Conservation (phyloP, 176 grass and related monocot genomes). For the Areca catechu region DNA sequence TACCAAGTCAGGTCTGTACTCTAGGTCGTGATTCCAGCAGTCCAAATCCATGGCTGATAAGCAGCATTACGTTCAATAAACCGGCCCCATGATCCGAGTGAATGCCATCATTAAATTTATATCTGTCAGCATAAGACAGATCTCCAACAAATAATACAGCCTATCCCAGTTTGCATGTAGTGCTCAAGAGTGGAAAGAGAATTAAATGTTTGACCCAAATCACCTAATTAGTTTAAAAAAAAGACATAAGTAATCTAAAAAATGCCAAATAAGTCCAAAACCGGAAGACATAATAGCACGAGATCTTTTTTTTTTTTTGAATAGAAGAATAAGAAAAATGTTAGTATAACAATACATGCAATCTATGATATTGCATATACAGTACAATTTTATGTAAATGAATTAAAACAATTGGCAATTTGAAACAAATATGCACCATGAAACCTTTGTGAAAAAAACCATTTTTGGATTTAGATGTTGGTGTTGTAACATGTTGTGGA, state of each 20-base stretch:
- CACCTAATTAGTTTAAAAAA: constrained; percentile 30
- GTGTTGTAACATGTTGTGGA: too few species aligned
- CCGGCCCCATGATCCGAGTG: constrained; percentile 87
- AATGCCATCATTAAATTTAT: constrained; percentile 72
- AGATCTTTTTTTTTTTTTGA: too few species aligned
- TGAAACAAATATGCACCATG: too few species aligned
- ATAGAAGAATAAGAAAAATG: too few species aligned
- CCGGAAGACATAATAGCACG: too few species aligned
- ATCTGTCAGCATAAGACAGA: constrained; percentile 88
- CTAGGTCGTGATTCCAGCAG: constrained; percentile 91
- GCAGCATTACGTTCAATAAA: constrained; percentile 69
- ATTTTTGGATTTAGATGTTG: too few species aligned
- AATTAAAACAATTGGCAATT: too few species aligned
- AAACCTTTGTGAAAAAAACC: too few species aligned
- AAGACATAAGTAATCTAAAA: constrained; percentile 6
- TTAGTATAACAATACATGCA: too few species aligned
- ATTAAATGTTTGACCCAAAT: constrained; percentile 96
- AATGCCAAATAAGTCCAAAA: too few species aligned
- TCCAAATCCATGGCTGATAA: constrained; percentile 92
- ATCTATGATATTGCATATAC: too few species aligned
- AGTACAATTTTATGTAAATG: too few species aligned
- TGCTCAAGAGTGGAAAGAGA: constrained; percentile 93
- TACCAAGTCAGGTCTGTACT: constrained; percentile 94
- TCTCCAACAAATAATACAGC: constrained; percentile 81
- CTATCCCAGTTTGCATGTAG: constrained; percentile 67